Evolutionary conservation across 768 basidiomycete species (phyloP), one percentile per base, ranked within the genome.

Genomic region (Collybia sordida): DNA sequence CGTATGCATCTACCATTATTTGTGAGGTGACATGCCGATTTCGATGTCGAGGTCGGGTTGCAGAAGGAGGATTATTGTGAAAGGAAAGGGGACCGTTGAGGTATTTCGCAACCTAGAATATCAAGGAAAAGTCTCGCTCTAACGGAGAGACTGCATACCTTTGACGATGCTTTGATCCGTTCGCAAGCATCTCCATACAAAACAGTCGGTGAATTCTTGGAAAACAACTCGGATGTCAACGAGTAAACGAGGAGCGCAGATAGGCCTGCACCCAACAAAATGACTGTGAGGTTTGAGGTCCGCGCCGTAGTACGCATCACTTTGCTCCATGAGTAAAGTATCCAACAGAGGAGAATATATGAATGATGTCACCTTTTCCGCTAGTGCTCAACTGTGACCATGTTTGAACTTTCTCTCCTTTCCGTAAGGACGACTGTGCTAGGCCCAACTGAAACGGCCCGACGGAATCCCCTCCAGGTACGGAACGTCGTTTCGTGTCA

Each of bases 191-290:
- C 73, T 36, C 79, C 80, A 60, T 91, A 90, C 25, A 93, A 68
- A 22, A 90, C 88, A 3, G 90, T 90, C 4, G 91, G 88, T 22
- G 90, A 92, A 63, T 93, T 93, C 63, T 80, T 83, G n/a, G 91
- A 90, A 64, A 92, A 90, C 6, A 93, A 72, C 61, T 93, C 91
- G 6, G 90, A 86, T 14, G 86, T 85, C 25, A 93, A 75, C 18
- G 88, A 88, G 61, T 92, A 93, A 21, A 83, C 69, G 28, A 93
- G 77, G 34, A 93, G 76, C 6, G 80, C 79, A 24, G 89, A 88
- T 21, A 93, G 72, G 15, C 88, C 86, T 4, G 90, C 91, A n/a
- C 91, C 91, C 24, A 91, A 69, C 15, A 93, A 61, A 39, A 84
- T 78, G 17, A 86, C 87, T 59, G 67, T 66, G 12, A 80, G 50